These are phyloP conservation scores for Penicillium canescens DNA, from an alignment of 495 filamentous ascomycete species.

Conservation along the genomic window DNA sequence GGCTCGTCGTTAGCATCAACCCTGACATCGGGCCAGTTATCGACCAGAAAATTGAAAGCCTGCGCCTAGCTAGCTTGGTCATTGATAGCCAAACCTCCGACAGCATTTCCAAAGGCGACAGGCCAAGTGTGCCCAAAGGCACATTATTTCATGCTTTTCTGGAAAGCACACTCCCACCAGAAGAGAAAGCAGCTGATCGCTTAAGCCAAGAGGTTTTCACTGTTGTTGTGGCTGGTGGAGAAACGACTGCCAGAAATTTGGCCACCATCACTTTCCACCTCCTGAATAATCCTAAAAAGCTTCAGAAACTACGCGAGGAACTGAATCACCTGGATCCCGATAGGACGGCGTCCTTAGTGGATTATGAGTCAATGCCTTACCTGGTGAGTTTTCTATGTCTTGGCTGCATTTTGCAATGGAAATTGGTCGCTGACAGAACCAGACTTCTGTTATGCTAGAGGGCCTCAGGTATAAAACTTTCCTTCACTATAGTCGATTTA, in stretches of 20 bases:
- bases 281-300: constrained; percentile 31
- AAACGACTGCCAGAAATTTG: constrained; percentile 44
- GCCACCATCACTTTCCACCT: constrained; percentile 42
- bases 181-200: constrained; percentile 31
- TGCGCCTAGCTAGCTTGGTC: constrained; percentile 11
- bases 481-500: too few relatives aligned
- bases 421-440: not conserved
- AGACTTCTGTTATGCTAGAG: constrained; percentile 34
- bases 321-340: constrained; percentile 20
- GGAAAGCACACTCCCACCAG: constrained; percentile 37
- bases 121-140: constrained; percentile 4
- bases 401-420: too few relatives aligned
- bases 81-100: constrained; percentile 6
- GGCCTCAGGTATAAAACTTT: constrained; percentile 21
- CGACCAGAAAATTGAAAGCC: constrained; percentile 17
- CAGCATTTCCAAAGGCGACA: not conserved
- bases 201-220: constrained; percentile 43
- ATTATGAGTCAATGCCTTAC: constrained; percentile 38
- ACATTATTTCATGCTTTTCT: constrained; percentile 49
- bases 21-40: constrained; percentile 25
- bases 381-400: constrained; percentile 15
- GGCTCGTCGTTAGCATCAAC: constrained; percentile 18
- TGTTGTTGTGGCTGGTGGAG: constrained; percentile 47
- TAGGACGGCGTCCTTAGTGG: constrained; percentile 18
- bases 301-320: constrained; percentile 30